These are phyloP conservation scores for Microdochium trichocladiopsis DNA, from an alignment of 2,329 filamentous ascomycete genomes.

Conservation along the genomic window DNA sequence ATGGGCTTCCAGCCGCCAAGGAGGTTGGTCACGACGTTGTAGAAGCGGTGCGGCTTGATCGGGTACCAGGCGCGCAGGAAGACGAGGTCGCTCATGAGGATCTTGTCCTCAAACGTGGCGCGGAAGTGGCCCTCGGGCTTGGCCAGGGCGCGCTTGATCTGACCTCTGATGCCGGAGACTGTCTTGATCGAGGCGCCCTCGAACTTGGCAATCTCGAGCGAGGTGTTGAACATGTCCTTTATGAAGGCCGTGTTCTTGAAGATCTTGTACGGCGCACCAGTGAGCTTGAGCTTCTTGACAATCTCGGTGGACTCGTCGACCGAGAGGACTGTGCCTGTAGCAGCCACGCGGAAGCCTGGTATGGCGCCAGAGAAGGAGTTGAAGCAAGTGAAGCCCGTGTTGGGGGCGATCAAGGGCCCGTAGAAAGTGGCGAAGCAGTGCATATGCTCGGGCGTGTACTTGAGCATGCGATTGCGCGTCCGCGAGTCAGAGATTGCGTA, in stretches of 20 bases:
- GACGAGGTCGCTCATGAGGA: slow-evolving; percentile 92
- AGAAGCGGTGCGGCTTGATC: slow-evolving; percentile 90
- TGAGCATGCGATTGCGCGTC: slow-evolving; percentile 93
- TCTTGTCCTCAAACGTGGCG: slow-evolving; percentile 97
- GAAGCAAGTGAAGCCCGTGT: slow-evolving; percentile 91
- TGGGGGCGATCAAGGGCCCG: slow-evolving; percentile 88
- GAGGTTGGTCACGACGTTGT: slow-evolving; percentile 92
- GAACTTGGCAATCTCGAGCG: slow-evolving; percentile 95
- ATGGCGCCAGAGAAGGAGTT: slow-evolving; percentile 80
- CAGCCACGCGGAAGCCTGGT: slow-evolving; percentile 88
- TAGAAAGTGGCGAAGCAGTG: slow-evolving; percentile 97
- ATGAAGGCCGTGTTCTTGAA: slow-evolving; percentile 99
- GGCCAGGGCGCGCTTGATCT: slow-evolving; percentile 91
- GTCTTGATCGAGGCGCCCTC: slow-evolving; percentile 94
- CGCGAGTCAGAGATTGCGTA: slow-evolving; percentile 95
- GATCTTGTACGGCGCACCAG: slow-evolving; percentile 89
- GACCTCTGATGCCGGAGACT: slow-evolving; percentile 88
- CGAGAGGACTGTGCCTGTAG: slow-evolving; percentile 85
- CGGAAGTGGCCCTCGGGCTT: slow-evolving; percentile 95
- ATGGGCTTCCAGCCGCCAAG: slow-evolving; percentile 83
- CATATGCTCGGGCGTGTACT: slow-evolving; percentile 99
- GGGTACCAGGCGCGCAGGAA: slow-evolving; percentile 97
- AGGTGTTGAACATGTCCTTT: slow-evolving; percentile 93
- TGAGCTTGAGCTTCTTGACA: slow-evolving; percentile 98
- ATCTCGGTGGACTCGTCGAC: slow-evolving; percentile 96